Conservation (phyloP, 495 filamentous ascomycete genomes). For the Talaromyces wortmannii region DNA sequence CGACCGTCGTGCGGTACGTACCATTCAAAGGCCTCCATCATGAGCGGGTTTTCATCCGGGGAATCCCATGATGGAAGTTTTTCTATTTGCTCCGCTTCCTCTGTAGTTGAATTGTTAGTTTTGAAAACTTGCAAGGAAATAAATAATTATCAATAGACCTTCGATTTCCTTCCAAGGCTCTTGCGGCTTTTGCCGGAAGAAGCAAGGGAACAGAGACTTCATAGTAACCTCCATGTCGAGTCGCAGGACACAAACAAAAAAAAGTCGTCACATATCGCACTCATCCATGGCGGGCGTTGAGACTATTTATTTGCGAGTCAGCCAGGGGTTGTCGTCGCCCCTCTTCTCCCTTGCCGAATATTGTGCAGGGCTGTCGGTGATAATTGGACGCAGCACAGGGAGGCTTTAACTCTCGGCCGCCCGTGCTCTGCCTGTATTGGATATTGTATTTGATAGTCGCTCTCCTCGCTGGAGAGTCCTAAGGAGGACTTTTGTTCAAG, state of each 20-base stretch:
- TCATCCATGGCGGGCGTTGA: neutral
- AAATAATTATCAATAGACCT: neutral
- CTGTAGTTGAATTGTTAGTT: slow-evolving; percentile 3
- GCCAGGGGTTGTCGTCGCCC: neutral
- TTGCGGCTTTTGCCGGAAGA: neutral
- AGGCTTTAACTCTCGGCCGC: neutral
- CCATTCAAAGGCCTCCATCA: slow-evolving; percentile 74
- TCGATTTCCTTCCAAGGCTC: slow-evolving; percentile 1
- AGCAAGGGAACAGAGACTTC: neutral
- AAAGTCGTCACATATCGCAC: neutral
- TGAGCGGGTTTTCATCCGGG: slow-evolving; percentile 45
- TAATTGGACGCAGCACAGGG: neutral
- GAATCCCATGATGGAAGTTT: slow-evolving; percentile 25
- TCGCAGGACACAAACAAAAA: neutral
- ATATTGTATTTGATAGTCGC: neutral
- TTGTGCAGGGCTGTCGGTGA: neutral
- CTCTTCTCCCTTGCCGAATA: neutral
- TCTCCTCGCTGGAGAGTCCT: no score
- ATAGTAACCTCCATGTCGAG: neutral
- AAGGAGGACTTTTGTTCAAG: neutral
- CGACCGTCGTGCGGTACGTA: slow-evolving; percentile 56
- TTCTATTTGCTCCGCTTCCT: slow-evolving; percentile 20
- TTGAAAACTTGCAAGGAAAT: neutral
- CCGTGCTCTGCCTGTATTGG: neutral
- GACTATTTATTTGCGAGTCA: neutral